Evolutionary conservation across 345 rosid species (phyloP), one percentile per base, ranked within the genome.

Genomic region (Pugionium cornutum): DNA sequence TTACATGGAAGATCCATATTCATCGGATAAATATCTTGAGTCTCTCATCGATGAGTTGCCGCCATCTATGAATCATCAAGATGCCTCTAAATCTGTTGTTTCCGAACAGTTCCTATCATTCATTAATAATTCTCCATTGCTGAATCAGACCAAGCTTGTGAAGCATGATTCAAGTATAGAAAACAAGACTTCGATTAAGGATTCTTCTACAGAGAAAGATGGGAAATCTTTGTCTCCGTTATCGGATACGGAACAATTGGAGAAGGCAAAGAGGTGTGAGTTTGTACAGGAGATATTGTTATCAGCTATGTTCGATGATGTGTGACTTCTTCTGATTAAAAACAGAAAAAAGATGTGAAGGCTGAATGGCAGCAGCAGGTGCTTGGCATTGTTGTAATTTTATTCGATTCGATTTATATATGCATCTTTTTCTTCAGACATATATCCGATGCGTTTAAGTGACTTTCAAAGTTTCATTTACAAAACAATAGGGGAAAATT

Each of bases 211-310:
- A 34, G 5, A 34, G 36, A 3, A 3, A 5, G 66, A 64, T 2
- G 37, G 7, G 46, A 41, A 64, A 57, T 29, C 41, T 34, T 3
- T 18, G 18, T 18, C 18, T 18, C 18, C 18, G 18, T 18, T 18
- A 18, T 18, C 18, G 18, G 18, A 18, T 18, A 18, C 18, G 18
- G 18, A 18, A 18, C 5, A 57, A 31, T 58, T 63, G 64, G 97
- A 85, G 84, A 85, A 82, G 81, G 79, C 82, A 34, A 81, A 75
- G 39, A 85, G 79, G 74, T 74, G 89, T 51, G 76, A 79, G 60
- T 89, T 81, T 80, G 85, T 85, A 74, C 91, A 80, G 80, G 86
- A 80, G 63, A 60, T 89, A 26, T 58, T 85, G 51, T 68, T 79
- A 48, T 89, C 97, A 53, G 79, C 88, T 62, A 76, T 89, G 70